Evolutionary conservation across 177 flowering plant species (phyloP).

Genomic region (Tripterygium wilfordii): DNA sequence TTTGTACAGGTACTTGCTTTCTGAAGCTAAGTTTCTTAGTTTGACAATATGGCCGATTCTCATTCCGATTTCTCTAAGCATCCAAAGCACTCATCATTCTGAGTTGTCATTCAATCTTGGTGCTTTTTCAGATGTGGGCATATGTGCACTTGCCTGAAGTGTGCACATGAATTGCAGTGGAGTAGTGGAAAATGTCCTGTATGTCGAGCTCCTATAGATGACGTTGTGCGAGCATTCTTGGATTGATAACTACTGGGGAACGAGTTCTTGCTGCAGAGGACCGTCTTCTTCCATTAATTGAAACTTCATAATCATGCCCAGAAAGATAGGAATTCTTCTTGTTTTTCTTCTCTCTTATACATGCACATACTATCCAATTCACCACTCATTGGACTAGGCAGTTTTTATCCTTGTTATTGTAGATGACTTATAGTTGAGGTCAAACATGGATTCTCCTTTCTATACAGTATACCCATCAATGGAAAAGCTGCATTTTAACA

Average conservation of each 20-base stretch:
- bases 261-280: constrained; percentile 37
- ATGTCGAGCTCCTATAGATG: constrained; percentile 66
- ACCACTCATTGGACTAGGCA: too few relatives aligned
- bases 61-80: too few relatives aligned
- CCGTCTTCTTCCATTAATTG: constrained; percentile 16
- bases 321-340: not conserved
- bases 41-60: too few relatives aligned
- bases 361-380: too few relatives aligned
- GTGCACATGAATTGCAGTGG: constrained; percentile 83
- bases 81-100: not conserved
- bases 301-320: too few relatives aligned
- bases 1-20: constrained; percentile 59
- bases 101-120: not conserved
- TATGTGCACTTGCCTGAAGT: constrained; percentile 89
- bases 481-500: too few relatives aligned
- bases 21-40: not conserved
- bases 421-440: too few relatives aligned
- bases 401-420: too few relatives aligned
- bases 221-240: constrained; percentile 60
- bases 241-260: constrained; percentile 23
- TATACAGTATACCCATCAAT: too few relatives aligned
- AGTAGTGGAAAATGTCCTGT: constrained; percentile 72
- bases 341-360: not conserved
- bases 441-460: too few relatives aligned
- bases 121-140: constrained; percentile 72